Evolutionary conservation across 2,329 filamentous ascomycete genomes (phyloP).

Genomic region (Alternaria ethzedia): DNA sequence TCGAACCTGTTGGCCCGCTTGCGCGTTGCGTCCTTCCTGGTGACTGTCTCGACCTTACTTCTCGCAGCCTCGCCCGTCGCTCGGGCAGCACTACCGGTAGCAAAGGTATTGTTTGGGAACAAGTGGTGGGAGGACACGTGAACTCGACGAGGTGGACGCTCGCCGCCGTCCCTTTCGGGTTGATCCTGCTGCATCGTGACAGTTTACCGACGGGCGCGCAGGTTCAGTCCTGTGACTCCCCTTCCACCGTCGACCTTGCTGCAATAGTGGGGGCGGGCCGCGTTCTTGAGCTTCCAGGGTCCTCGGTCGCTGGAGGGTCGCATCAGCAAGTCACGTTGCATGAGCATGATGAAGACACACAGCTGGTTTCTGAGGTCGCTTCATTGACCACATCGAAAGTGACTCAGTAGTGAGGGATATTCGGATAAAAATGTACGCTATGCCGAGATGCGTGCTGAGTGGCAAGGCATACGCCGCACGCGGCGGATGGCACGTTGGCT

Average conservation of each 20-base stretch:
- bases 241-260: rapidly evolving
- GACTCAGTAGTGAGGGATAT: neutral
- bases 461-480: neutral
- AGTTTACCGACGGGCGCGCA: neutral
- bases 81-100: neutral
- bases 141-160: neutral
- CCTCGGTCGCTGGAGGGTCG: neutral
- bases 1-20: neutral
- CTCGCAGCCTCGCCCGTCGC: neutral
- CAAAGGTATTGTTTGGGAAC: neutral
- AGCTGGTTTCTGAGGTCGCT: neutral
- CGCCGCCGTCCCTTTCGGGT: neutral
- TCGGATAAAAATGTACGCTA: rapidly evolving
- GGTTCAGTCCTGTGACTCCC: rapidly evolving
- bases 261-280: neutral
- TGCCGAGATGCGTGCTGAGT: neutral
- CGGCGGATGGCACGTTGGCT: neutral
- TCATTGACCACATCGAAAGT: neutral
- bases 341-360: neutral
- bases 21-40: neutral
- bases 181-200: neutral
- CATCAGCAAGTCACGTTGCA: neutral
- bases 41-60: neutral
- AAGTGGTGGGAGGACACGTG: neutral
- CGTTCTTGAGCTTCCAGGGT: neutral